phyloP scores from a whole-genome alignment of 768 basidiomycete species.

The Phlebiopsis flavidoalba region DNA sequence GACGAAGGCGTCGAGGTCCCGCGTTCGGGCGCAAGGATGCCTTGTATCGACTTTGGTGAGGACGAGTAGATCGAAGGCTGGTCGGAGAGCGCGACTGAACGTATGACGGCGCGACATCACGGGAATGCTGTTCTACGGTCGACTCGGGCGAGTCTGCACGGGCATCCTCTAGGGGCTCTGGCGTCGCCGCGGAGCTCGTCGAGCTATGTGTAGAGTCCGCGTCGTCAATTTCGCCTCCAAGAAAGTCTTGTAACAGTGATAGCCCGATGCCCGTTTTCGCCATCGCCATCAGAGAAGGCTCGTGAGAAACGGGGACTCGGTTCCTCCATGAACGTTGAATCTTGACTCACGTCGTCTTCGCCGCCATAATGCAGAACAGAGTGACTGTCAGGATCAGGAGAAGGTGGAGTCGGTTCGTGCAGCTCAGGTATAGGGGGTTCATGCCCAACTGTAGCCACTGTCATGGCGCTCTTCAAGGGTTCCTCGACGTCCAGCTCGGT shows the following conservation, averaged over 20 bases:
- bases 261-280: slow-evolving; percentile 64
- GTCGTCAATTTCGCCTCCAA: slow-evolving; percentile 29
- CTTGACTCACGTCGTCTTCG: background rate
- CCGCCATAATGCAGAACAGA: background rate
- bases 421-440: background rate
- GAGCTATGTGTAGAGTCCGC: slow-evolving; percentile 12
- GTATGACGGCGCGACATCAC: background rate
- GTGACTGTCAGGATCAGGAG: background rate
- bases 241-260: slow-evolving; percentile 52
- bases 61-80: slow-evolving; percentile 8
- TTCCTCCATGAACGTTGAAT: slow-evolving; percentile 15
- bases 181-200: slow-evolving; percentile 9
- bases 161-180: background rate
- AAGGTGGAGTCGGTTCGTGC: background rate
- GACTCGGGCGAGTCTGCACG: background rate
- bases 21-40: background rate
- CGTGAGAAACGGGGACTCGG: slow-evolving; percentile 29
- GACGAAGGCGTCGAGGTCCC: slow-evolving; percentile 1
- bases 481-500: slow-evolving; percentile 3
- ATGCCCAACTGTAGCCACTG: background rate
- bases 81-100: background rate
- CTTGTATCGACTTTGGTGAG: slow-evolving; percentile 7
- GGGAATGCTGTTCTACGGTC: background rate
- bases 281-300: slow-evolving; percentile 55
- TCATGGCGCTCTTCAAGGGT: background rate